Base-by-base conservation (phyloP, 306 rosid species). In the Castanopsis chinensis region DNA sequence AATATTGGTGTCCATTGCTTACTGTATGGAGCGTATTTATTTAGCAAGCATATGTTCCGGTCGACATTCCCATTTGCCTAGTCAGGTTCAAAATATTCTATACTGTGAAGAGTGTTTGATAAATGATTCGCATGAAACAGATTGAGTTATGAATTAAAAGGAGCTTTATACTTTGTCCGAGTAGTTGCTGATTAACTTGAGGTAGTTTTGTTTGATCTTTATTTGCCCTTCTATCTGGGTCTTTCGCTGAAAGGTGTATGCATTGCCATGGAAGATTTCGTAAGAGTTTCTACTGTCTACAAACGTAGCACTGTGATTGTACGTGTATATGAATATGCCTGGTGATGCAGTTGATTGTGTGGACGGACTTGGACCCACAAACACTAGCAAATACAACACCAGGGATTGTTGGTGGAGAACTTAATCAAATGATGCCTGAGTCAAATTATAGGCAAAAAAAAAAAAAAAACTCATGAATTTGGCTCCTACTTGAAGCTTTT, bases 1-100 rank as follows among this genome's bases (percentile, higher is more conserved):
- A n/a, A n/a, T n/a, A n/a, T 89, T 20, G 90, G 91, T n/a, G 64
- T 80, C 21, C 94, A 93, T 69, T 93, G 92, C 86, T 80, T 88
- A 76, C 60, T 73, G 2, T 91, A 88, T 84, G 97, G 97, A 69
- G 90, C 90, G 73, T 37, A 37, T 37, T 6, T 84, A 84, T 72
- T 83, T 89, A 73, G 88, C 86, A 52, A 74, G 76, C 69, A 82
- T 88, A 73, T 91, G 92, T 81, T 89, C 85, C 64, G 92, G 94
- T 20, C 75, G 73, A 63, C 72, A 80, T 80, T 87, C 88, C 37
- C 74, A 79, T 69, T 80, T 78, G 81, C 73, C 78, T 63, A 25
- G 76, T 76, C 83, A 81, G 41, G 82, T 72, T 75, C 87, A 73
- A 58, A 82, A 77, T 65, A 86, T 88, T 82, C 52, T 88, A 49